Base-by-base conservation (phyloP, 352 stramenopile genomes). In the Blastocystis sp. region DNA sequence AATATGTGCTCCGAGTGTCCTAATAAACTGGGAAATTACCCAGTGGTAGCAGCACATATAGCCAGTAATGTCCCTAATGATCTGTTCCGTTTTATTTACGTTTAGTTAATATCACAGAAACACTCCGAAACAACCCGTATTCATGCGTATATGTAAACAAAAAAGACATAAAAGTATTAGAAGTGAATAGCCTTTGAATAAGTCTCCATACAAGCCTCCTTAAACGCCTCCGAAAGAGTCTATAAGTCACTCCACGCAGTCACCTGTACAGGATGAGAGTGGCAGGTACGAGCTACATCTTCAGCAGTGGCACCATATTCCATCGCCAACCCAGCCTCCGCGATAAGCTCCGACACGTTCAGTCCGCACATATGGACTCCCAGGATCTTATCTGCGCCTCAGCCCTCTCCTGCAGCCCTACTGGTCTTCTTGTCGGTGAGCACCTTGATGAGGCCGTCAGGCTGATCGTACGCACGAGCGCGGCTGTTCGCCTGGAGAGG, bases 161-260 rank as follows among this genome's bases (percentile, higher is more conserved):
- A 63, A 41, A 81, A 11, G 13, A 26, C 39, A 81, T 39, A 62
- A 79, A 5, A 62, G 16, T 66, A 20, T 97, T 98, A 99, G 91
- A 98, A 98, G 93, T 99, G 98, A 92, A 99, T 98, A 62, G 97
- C 95, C 93, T 99, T 98, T 92, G 96, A 96, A 92, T 98, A 98
- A 56, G 96, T 94, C 90, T 95, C 95, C 93, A 98, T 96, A 91
- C 96, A 98, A 18, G 97, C 97, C 92, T 99, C 97, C 93, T 99
- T 99, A 91, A 99, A 98, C 13, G 97, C 97, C 92, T 99, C 97
- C 91, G 94, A 98, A 43, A 99, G 93, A 63, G 97, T 99, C 64
- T 88, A 88, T 47, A n/a, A 13, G 11, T 24, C 6, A 76, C 7
- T 20, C 50, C 20, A 13, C 45, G n/a, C 24, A 47, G 16, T 7